Percentiles rank a stretch among this genome's conserved stretches.
Conservation (phyloP, 352 stramenopile genomes). For the Blastocystis sp. region DNA sequence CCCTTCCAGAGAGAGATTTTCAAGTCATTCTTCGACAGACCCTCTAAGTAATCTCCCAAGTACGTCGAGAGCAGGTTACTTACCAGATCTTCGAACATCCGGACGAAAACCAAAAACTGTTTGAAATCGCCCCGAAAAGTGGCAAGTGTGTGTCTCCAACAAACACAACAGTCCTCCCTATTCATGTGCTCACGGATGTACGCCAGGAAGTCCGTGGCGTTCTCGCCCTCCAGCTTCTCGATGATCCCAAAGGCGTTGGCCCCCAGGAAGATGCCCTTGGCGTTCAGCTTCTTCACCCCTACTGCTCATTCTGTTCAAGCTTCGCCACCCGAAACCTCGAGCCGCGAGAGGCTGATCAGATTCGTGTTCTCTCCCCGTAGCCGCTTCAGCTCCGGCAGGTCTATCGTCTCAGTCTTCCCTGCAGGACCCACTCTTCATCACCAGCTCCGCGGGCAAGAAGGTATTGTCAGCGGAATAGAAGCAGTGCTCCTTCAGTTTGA, state of each 20-base stretch:
- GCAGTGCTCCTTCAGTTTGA: not conserved
- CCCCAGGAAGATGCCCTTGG: not conserved
- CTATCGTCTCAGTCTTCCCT: not conserved
- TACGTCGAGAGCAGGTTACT: constrained; percentile 68
- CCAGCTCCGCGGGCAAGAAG: not conserved
- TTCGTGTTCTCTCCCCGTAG: not conserved
- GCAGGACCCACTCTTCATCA: not conserved
- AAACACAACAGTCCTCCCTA: not conserved
- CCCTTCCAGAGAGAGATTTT: constrained; percentile 68
- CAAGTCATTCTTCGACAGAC: constrained; percentile 64
- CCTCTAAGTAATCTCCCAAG: constrained; percentile 67
- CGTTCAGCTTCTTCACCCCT: not conserved
- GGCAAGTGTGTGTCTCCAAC: not conserved
- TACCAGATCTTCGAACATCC: constrained; percentile 69
- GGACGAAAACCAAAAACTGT: not conserved
- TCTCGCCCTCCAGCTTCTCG: not conserved
- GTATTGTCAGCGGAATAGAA: not conserved
- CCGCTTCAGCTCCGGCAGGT: not conserved
- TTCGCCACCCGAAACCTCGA: not conserved
- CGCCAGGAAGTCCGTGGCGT: not conserved
- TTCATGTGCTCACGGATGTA: not conserved
- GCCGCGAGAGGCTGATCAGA: not conserved
- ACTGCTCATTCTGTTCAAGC: not conserved
- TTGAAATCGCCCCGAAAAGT: not conserved
- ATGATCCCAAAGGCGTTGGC: not conserved